A percentile compares a stretch with the other conserved stretches of the same genome.
Evolutionary conservation across 495 filamentous ascomycete genomes (phyloP).

Genomic region (Aeminium ludgeri): DNA sequence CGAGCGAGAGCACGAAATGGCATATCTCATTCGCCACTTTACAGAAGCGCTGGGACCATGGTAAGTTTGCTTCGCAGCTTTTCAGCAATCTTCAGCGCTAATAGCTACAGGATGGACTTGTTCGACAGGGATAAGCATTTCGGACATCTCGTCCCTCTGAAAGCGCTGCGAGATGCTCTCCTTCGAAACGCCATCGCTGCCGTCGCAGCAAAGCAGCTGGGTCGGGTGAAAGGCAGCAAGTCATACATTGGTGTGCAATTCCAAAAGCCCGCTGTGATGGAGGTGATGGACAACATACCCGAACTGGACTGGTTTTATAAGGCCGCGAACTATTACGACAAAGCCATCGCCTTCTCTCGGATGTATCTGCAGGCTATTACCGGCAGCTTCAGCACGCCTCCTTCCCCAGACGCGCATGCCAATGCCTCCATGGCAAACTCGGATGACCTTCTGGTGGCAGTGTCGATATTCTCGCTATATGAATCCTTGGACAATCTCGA

Average conservation of each 20-base stretch:
- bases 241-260: conserved; percentile 32
- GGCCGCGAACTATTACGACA: conserved; percentile 48
- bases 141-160: conserved; percentile 41
- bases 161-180: conserved; percentile 38
- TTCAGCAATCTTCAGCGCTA: neutral
- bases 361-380: conserved; percentile 31
- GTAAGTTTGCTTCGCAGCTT: neutral
- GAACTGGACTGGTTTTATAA: conserved; percentile 40
- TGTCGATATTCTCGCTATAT: conserved; percentile 46
- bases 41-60: conserved; percentile 43
- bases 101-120: conserved; percentile 37
- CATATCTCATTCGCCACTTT: conserved; percentile 47
- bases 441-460: conserved; percentile 45
- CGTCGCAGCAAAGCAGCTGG: conserved; percentile 45
- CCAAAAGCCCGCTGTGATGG: conserved; percentile 35
- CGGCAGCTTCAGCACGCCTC: conserved; percentile 1
- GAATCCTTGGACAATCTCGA: conserved; percentile 36
- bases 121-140: conserved; percentile 39
- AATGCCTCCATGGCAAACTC: conserved; percentile 31
- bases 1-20: conserved; percentile 35
- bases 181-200: conserved; percentile 44
- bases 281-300: conserved; percentile 31
- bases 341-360: conserved; percentile 43
- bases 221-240: conserved; percentile 36
- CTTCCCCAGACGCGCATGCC: conserved; percentile 17